These are phyloP conservation scores for Coemansia sp. DNA, from an alignment of 192 early-diverging fungal species.

Conservation along the genomic window DNA sequence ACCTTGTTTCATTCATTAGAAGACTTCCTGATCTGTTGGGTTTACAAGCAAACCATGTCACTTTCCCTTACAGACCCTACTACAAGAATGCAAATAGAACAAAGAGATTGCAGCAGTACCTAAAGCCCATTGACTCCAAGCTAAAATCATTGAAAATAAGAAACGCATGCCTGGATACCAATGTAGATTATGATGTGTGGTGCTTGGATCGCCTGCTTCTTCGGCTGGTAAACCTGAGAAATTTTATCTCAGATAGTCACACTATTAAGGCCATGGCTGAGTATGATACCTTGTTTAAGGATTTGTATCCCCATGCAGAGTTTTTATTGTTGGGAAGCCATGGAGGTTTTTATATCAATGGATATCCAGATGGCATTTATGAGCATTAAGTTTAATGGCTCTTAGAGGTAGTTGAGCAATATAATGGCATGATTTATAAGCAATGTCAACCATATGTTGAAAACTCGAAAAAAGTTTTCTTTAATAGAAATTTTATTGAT, in stretches of 20 bases:
- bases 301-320: not conserved
- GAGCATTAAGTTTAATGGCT: too few species aligned
- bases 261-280: not conserved
- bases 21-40: not conserved
- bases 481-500: too few species aligned
- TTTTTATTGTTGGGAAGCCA: too few species aligned
- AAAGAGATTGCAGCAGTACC: not conserved
- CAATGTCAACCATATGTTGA: too few species aligned
- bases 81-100: not conserved
- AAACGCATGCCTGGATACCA: not conserved
- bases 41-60: not conserved
- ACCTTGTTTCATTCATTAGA: not conserved
- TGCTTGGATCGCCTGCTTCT: not conserved
- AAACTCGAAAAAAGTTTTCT: too few species aligned
- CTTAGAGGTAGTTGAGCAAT: too few species aligned
- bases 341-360: too few species aligned
- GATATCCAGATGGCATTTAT: too few species aligned
- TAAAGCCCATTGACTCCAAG: not conserved
- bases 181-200: not conserved
- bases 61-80: not conserved
- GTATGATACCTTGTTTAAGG: not conserved
- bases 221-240: not conserved
- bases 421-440: too few species aligned
- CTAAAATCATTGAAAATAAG: not conserved
- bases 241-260: not conserved